Evolutionary conservation across 2,329 filamentous ascomycete genomes (phyloP).

Genomic region (Sordariomycetes sp.): DNA sequence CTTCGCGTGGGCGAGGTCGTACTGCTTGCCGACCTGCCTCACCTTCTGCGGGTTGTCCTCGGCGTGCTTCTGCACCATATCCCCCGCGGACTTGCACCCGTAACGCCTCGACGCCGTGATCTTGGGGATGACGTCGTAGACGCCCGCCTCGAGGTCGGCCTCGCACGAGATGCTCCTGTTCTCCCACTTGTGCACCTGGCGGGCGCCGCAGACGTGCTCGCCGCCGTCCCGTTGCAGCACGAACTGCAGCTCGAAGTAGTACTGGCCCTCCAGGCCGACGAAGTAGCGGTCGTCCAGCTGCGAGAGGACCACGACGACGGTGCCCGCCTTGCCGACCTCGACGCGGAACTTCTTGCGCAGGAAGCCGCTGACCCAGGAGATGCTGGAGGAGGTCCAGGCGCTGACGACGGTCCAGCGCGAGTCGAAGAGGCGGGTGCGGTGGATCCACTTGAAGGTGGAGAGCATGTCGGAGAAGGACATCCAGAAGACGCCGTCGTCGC

Average conservation of each 20-base stretch:
- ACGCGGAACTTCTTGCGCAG: constrained; percentile 31
- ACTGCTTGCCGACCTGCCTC: constrained; percentile 44
- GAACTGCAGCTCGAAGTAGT: constrained; percentile 30
- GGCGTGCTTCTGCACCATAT: constrained; percentile 40
- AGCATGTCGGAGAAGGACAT: constrained; percentile 33
- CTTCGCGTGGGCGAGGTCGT: constrained; percentile 51
- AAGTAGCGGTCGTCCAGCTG: constrained; percentile 37
- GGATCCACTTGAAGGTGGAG: constrained; percentile 29
- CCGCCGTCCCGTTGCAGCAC: constrained; percentile 22
- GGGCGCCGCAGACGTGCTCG: constrained; percentile 22
- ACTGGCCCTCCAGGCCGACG: constrained; percentile 30
- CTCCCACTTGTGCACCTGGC: constrained; percentile 26
- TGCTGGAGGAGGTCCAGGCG: constrained; percentile 29
- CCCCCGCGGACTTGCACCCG: constrained; percentile 38
- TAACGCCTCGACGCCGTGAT: constrained; percentile 43
- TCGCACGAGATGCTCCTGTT: constrained; percentile 61
- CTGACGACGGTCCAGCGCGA: constrained; percentile 32
- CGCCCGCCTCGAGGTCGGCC: constrained; percentile 56
- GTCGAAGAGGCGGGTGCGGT: constrained; percentile 35
- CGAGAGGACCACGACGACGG: constrained; percentile 30
- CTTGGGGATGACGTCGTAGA: constrained; percentile 59
- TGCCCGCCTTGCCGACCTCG: constrained; percentile 26
- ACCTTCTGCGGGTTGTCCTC: constrained; percentile 51
- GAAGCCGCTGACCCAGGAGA: constrained; percentile 34
- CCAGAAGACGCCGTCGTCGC: constrained; percentile 51